Conservation (phyloP, 1,284 basidiomycete genomes). For the Neonothopanus nambi region DNA sequence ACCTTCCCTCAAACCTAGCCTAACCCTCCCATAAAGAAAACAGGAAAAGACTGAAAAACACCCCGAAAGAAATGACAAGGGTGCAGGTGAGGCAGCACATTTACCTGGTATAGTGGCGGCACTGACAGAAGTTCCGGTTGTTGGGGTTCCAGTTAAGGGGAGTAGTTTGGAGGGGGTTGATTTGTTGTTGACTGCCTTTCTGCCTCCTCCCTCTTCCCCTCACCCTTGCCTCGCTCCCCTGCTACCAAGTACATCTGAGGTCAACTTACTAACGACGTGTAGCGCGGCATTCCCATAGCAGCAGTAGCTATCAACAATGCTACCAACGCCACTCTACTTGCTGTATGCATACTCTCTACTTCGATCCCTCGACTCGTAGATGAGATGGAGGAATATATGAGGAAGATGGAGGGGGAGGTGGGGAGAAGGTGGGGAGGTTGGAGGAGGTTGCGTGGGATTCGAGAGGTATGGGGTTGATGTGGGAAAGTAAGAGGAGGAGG, state of each 20-base stretch:
- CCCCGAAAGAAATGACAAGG: too few species aligned
- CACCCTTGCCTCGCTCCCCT: too few species aligned
- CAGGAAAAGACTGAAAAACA: too few species aligned
- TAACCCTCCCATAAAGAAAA: too few species aligned
- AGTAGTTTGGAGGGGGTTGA: conserved; percentile 95
- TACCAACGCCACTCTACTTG: conserved; percentile 91
- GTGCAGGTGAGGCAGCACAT: too few species aligned
- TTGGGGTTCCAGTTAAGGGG: conserved; percentile 97
- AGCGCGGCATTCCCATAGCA: conserved; percentile 96
- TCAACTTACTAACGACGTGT: conserved; percentile 15
- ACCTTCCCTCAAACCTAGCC: too few species aligned
- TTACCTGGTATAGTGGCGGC: conserved; percentile 98
- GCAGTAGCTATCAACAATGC: conserved; percentile 98
- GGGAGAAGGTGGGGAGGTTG: conserved; percentile 80
- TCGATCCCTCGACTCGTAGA: conserved; percentile 68
- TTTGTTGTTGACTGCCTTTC: conserved; percentile 81
- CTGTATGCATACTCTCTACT: conserved; percentile 84
- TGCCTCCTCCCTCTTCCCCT: conserved; percentile 7
- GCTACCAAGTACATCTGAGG: too few species aligned
- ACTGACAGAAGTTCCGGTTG: conserved; percentile 90
- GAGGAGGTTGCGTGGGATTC: conserved; percentile 87
- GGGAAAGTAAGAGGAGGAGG: too few species aligned
- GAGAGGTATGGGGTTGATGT: too few species aligned
- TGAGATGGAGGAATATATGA: conserved; percentile 79
- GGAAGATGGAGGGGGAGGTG: conserved; percentile 81